Percentiles rank a stretch among this genome's conserved stretches.
phyloP scores from a whole-genome alignment of 495 filamentous ascomycete species.

The Aspergillus bertholletiae region DNA sequence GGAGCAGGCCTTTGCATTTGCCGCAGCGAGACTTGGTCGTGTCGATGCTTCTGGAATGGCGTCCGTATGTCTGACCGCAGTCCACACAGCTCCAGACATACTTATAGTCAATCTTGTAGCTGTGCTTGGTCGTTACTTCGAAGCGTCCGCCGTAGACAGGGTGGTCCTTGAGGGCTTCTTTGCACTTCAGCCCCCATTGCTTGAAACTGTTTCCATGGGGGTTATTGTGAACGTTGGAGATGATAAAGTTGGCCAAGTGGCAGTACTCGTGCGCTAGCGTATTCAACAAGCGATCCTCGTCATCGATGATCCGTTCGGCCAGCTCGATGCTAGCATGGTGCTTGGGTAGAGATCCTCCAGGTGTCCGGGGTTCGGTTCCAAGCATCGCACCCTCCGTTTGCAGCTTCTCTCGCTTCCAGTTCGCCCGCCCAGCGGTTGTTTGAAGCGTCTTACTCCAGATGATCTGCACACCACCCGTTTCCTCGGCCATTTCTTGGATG shows the following conservation, averaged over 20 bases:
- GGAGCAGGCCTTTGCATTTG: constrained; percentile 58
- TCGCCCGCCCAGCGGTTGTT: constrained; percentile 83
- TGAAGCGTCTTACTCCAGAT: constrained; percentile 82
- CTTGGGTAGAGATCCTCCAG: constrained; percentile 21
- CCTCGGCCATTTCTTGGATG: constrained; percentile 53
- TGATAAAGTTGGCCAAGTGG: constrained; percentile 85
- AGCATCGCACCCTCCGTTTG: not conserved
- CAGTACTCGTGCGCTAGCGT: constrained; percentile 94
- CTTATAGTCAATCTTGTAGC: constrained; percentile 84
- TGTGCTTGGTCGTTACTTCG: constrained; percentile 80
- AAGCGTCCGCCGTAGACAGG: constrained; percentile 51
- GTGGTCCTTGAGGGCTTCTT: constrained; percentile 38
- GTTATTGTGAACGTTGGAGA: constrained; percentile 60
- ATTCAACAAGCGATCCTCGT: constrained; percentile 74
- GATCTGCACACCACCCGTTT: constrained; percentile 74
- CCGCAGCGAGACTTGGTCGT: constrained; percentile 63
- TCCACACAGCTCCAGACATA: constrained; percentile 79
- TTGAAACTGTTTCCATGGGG: constrained; percentile 87
- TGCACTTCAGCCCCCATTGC: constrained; percentile 54
- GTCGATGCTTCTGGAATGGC: constrained; percentile 83
- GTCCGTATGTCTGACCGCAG: constrained; percentile 65
- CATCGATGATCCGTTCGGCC: constrained; percentile 78
- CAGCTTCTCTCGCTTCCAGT: constrained; percentile 60
- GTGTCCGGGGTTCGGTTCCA: not conserved
- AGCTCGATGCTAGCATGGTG: constrained; percentile 84